Base-by-base conservation (phyloP, 1,284 basidiomycete genomes). In the Takashimella koratensis region DNA sequence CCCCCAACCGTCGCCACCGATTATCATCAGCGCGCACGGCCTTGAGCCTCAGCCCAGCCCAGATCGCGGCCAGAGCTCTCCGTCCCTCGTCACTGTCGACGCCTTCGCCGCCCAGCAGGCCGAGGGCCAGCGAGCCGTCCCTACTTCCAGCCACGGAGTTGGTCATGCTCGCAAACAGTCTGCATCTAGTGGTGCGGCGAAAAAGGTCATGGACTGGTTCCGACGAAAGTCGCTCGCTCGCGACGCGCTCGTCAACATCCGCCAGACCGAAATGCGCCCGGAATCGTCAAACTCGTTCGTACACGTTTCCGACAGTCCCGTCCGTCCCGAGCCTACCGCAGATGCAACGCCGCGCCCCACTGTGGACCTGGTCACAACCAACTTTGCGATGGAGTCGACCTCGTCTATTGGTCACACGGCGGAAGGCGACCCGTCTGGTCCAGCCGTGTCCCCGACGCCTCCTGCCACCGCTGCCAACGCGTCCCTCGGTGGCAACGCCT, bases 201-300 rank as follows among this genome's bases (percentile, higher is more conserved):
- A 82, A 70, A 79, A 80, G 50, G 82, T 84, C 54, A 83, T 83
- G 81, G 81, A 82, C 62, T 84, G 82, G 82, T 83, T 84, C 77
- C 68, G 82, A 27, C 77, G 80, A 57, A 81, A 80, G 68, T 79
- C 77, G 26, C 67, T 80, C 3, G 77, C 76, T 23, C 76, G 76
- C 52, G 72, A 72, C 49, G 68, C 73, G 0, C 53, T 71, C 20
- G 48, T 51, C 21, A 58, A 50, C 21, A 53, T 70, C 57, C 30
- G 30, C 30, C 30, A 36, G 30, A 36, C 8, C 30, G 30, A 36
- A 36, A 16, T 16, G 8, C 30, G 30, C 8, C 30, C 30, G 16
- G 30, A 36, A 8, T 36, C 30, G 16, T 36, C 62, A 19, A 59
- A 58, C 5, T 66, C 63, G 3, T 70, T 68, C 39, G 68, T 70